Conservation (phyloP, 2,329 filamentous ascomycete species). For the Exutisphaerella laricina region DNA sequence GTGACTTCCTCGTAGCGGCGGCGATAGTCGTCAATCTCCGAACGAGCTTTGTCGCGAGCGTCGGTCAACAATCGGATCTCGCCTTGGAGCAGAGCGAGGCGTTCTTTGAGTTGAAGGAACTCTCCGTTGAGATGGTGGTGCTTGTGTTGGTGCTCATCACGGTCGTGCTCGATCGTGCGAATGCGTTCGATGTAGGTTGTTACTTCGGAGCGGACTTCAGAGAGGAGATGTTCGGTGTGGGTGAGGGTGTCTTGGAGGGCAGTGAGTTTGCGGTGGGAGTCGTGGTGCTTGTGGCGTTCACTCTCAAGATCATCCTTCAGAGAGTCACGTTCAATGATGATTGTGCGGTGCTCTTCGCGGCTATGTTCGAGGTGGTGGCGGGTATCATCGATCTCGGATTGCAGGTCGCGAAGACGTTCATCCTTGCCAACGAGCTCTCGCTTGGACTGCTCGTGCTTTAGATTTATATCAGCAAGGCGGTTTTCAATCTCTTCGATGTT, state of each 20-base stretch:
- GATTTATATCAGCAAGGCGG: conserved; percentile 20
- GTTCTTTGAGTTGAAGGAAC: conserved; percentile 24
- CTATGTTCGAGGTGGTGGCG: conserved; percentile 23
- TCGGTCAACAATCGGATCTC: conserved; percentile 22
- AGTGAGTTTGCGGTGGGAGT: conserved; percentile 22
- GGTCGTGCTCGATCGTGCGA: conserved; percentile 26
- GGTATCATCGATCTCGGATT: conserved; percentile 23
- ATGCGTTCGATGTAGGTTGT: conserved; percentile 24
- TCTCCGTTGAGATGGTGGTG: conserved; percentile 22
- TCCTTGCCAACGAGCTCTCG: conserved; percentile 24
- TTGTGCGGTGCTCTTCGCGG: conserved; percentile 24
- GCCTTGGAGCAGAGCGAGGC: conserved; percentile 22
- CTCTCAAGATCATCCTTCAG: conserved; percentile 26
- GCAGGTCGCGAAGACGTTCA: conserved; percentile 24
- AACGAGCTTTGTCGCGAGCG: conserved; percentile 22
- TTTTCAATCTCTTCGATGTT: conserved; percentile 24
- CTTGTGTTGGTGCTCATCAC: conserved; percentile 26
- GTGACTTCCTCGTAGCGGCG: conserved; percentile 25
- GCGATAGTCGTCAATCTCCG: conserved; percentile 24
- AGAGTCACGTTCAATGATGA: conserved; percentile 26
- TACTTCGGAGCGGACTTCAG: conserved; percentile 22
- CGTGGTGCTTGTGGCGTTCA: conserved; percentile 22
- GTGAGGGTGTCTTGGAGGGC: conserved; percentile 21
- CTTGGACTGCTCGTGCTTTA: conserved; percentile 25
- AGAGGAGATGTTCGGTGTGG: conserved; percentile 22